A percentile compares a stretch with the other conserved stretches of the same genome.
Evolutionary conservation across 1,139 yeast species (phyloP).

Genomic region (Saccharomyces pastorianus): DNA sequence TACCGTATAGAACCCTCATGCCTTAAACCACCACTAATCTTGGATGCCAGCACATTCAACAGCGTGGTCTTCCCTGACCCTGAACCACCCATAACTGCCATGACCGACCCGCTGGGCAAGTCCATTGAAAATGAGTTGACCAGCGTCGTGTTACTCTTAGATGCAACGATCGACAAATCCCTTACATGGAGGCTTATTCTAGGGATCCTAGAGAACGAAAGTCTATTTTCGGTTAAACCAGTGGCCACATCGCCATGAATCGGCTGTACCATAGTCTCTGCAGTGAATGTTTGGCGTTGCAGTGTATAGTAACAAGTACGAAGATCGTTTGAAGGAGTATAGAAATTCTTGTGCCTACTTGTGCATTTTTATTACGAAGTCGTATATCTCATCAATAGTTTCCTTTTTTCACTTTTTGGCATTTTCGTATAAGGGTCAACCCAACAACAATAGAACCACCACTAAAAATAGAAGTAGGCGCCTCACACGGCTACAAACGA

Average conservation of each 20-base stretch:
- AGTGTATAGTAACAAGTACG: not conserved
- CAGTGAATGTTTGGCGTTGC: not conserved
- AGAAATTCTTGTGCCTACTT: not conserved
- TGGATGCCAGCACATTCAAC: slow-evolving; percentile 59
- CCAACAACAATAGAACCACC: not conserved
- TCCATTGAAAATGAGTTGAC: slow-evolving; percentile 22
- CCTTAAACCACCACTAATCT: slow-evolving; percentile 38
- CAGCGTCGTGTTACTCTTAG: slow-evolving; percentile 17
- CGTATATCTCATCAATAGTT: not conserved
- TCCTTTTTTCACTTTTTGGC: not conserved
- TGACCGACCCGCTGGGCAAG: slow-evolving; percentile 25
- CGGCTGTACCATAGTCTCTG: not conserved
- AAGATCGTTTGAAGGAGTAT: not conserved
- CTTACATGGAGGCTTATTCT: slow-evolving; percentile 21
- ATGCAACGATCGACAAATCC: slow-evolving; percentile 21
- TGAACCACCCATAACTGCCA: slow-evolving; percentile 35
- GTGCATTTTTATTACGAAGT: not conserved
- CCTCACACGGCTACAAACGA: not conserved
- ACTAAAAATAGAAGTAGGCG: not conserved
- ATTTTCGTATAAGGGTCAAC: not conserved
- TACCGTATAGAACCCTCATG: slow-evolving; percentile 36
- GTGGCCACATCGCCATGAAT: slow-evolving; percentile 5
- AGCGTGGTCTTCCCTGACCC: slow-evolving; percentile 85
- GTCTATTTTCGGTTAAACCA: slow-evolving; percentile 18
- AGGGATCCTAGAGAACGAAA: slow-evolving; percentile 21